Conservation (phyloP, 805 yeast genomes). For the Candida easanensis region DNA sequence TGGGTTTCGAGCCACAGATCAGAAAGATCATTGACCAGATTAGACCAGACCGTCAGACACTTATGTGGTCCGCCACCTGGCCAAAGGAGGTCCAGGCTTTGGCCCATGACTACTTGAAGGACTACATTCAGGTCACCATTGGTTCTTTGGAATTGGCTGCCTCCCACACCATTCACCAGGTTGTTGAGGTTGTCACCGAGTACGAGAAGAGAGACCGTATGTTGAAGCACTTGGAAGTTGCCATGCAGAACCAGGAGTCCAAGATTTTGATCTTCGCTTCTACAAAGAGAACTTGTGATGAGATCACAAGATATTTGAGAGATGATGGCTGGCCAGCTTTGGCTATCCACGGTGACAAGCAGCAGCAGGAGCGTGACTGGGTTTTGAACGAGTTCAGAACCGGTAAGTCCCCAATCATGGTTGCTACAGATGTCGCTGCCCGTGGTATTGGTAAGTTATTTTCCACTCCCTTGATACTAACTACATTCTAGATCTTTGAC, state of each 20-base stretch:
- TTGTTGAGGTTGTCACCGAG: slow-evolving; percentile 86
- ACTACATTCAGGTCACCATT: slow-evolving; percentile 93
- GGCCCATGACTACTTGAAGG: slow-evolving; percentile 86
- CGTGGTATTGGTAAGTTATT: slow-evolving; percentile 96
- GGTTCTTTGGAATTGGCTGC: slow-evolving; percentile 97
- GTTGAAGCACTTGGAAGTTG: slow-evolving; percentile 76
- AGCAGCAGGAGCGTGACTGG: slow-evolving; percentile 98
- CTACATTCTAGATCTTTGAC: slow-evolving; percentile 26
- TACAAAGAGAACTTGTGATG: slow-evolving; percentile 98
- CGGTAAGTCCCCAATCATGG: slow-evolving; percentile 95
- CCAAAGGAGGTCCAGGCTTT: slow-evolving; percentile 95
- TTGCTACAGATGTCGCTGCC: slow-evolving; percentile 99
- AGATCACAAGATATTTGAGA: slow-evolving; percentile 85
- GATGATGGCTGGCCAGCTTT: slow-evolving; percentile 98
- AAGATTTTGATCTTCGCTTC: slow-evolving; percentile 89
- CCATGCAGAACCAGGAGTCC: slow-evolving; percentile 66
- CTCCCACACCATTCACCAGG: slow-evolving; percentile 91
- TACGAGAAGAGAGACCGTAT: slow-evolving; percentile 93
- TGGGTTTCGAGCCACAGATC: slow-evolving; percentile 99
- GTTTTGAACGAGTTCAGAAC: slow-evolving; percentile 87
- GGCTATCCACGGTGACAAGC: slow-evolving; percentile 98
- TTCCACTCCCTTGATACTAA: slow-evolving; percentile 16
- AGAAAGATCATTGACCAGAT: slow-evolving; percentile 97
- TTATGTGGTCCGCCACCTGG: slow-evolving; percentile 99
- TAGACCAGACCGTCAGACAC: slow-evolving; percentile 98